These are phyloP conservation scores for Nectriaceae sp. DNA, from an alignment of 2,329 filamentous ascomycete genomes.

Conservation along the genomic window DNA sequence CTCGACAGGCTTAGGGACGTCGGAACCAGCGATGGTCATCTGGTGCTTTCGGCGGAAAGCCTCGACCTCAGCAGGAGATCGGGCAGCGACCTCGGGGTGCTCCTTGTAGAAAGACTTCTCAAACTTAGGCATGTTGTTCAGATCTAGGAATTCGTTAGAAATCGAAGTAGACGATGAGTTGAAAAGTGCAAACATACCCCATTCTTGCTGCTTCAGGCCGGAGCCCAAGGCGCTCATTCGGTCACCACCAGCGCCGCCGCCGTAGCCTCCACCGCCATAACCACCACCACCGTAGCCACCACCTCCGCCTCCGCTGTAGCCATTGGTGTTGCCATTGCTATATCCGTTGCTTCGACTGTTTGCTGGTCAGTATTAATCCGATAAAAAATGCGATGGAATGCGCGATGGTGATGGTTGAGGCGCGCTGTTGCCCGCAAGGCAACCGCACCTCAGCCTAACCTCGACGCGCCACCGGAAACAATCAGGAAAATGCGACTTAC, in stretches of 20 bases:
- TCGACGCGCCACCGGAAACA: neutral
- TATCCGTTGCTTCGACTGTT: slow-evolving; percentile 51
- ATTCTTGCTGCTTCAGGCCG: slow-evolving; percentile 83
- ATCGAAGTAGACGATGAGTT: slow-evolving; percentile 25
- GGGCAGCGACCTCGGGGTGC: slow-evolving; percentile 73
- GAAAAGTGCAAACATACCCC: slow-evolving; percentile 63
- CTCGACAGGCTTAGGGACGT: slow-evolving; percentile 92
- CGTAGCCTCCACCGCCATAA: slow-evolving; percentile 38
- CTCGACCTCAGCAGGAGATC: slow-evolving; percentile 78
- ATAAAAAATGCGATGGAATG: slow-evolving; percentile 5
- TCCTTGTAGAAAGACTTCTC: slow-evolving; percentile 99
- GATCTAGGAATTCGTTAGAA: slow-evolving; percentile 55
- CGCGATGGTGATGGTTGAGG: slow-evolving; percentile 1
- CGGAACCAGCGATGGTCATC: slow-evolving; percentile 77
- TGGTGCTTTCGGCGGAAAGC: slow-evolving; percentile 84
- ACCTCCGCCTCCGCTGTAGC: slow-evolving; percentile 42
- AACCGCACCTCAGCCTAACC: slow-evolving; percentile 12
- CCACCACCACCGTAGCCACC: slow-evolving; percentile 39
- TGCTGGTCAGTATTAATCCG: slow-evolving; percentile 36
- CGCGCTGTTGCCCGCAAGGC: slow-evolving; percentile 8
- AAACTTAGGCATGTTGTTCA: slow-evolving; percentile 84
- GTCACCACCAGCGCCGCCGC: slow-evolving; percentile 75
- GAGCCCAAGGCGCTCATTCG: slow-evolving; percentile 91
- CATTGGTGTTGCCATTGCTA: slow-evolving; percentile 32
- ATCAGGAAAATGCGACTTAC: slow-evolving; percentile 32